A percentile compares a stretch with the other conserved stretches of the same genome.
phyloP scores from a whole-genome alignment of 2,329 filamentous ascomycete genomes.

The Didymella pomorum region DNA sequence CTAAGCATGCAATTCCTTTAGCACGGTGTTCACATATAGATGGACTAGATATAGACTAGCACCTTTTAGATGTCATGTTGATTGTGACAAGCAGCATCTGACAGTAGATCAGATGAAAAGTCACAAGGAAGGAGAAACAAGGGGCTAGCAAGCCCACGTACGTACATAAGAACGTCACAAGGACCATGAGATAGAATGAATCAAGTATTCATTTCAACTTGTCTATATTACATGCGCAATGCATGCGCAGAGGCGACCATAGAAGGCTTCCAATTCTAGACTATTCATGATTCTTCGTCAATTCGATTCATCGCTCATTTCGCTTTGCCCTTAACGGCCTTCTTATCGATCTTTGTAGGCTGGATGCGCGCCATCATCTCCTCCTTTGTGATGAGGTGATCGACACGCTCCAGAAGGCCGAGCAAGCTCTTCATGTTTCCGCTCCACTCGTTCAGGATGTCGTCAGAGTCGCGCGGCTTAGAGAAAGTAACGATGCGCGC shows the following conservation, averaged over 20 bases:
- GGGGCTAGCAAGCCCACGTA: too few species aligned
- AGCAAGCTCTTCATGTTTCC: constrained; percentile 95
- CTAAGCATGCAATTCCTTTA: constrained; percentile 42
- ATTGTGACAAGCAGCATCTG: too few species aligned
- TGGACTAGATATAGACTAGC: constrained; percentile 17
- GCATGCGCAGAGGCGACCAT: constrained; percentile 39
- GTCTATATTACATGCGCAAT: constrained; percentile 50
- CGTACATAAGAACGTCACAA: too few species aligned
- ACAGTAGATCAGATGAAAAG: too few species aligned
- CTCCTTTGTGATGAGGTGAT: constrained; percentile 98
- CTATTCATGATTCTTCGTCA: constrained; percentile 36
- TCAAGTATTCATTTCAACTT: too few species aligned
- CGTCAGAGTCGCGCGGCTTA: constrained; percentile 92
- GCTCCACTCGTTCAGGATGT: constrained; percentile 98
- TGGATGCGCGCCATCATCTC: constrained; percentile 99
- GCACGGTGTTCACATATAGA: constrained; percentile 29
- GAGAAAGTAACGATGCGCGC: constrained; percentile 93
- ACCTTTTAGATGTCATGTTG: constrained; percentile 29
- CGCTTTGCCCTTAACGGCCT: constrained; percentile 48
- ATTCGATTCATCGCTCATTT: constrained; percentile 28
- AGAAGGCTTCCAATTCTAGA: constrained; percentile 43
- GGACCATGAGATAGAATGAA: too few species aligned
- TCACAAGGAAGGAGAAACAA: too few species aligned
- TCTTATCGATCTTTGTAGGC: constrained; percentile 62
- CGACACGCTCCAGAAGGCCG: constrained; percentile 86